Conservation (phyloP, 148 eudicot genomes). For the Cornus suecica region DNA sequence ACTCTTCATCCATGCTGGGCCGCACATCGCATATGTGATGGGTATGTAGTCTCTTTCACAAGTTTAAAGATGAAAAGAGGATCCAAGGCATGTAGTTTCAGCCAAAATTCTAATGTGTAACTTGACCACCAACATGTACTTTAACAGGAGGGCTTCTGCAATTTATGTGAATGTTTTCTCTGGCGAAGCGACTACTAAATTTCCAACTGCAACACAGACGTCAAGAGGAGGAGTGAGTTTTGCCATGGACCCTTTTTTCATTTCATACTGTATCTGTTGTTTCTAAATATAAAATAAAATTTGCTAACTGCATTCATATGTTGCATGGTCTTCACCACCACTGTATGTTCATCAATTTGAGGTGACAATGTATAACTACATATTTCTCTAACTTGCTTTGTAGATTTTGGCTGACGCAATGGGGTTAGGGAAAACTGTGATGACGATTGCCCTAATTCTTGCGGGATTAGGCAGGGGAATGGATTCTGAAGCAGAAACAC, state of each 20-base stretch:
- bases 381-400: constrained; percentile 7
- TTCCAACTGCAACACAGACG: constrained; percentile 54
- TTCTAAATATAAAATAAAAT: background rate
- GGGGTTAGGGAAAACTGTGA: constrained; percentile 82
- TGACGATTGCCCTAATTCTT: constrained; percentile 61
- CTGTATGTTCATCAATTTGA: background rate
- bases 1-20: constrained; percentile 81
- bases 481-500: background rate
- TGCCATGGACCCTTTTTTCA: background rate
- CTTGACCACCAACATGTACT: background rate
- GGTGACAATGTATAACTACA: background rate
- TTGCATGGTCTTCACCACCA: background rate
- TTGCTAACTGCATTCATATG: background rate
- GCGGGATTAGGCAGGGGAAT: constrained; percentile 45
- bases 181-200: constrained; percentile 63
- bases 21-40: constrained; percentile 50
- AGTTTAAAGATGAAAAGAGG: background rate
- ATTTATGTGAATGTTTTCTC: constrained; percentile 64
- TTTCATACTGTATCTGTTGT: background rate
- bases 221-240: constrained; percentile 66
- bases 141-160: constrained; percentile 55
- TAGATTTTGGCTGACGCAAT: constrained; percentile 77
- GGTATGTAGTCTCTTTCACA: constrained; percentile 31
- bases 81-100: background rate
- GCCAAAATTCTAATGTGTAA: background rate